Base-by-base conservation (phyloP, 768 basidiomycete species). In the Sporobolomyces roseus region DNA sequence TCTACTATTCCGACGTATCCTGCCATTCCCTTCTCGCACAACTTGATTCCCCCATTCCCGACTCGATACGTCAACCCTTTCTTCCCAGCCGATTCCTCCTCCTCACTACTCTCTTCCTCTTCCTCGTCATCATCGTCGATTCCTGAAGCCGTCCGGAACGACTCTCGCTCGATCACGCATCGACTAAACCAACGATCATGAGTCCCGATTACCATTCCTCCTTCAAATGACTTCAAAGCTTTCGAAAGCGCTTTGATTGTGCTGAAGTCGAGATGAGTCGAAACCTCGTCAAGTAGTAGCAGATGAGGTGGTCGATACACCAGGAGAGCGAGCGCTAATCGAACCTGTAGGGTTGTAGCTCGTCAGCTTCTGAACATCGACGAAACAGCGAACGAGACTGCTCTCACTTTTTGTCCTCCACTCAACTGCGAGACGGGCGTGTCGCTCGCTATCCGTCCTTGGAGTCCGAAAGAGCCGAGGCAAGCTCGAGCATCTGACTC, bases 181-280 rank as follows among this genome's bases (percentile, higher is more conserved):
- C 71, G 69, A 54, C 72, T 70, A 68, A 78, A 77, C 75, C 74
- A 78, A 45, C 84, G 79, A 72, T 88, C 87, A 74, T 88, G 87
- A 51, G 85, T 86, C 55, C 88, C 83, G n/a, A 87, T 79, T 14
- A 87, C 78, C 35, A 88, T 74, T 1, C 83, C 85, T 1, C 87
- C 87, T 32, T 77, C 78, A 71, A 82, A 88, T 19, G 75, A 77
- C 54, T 80, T 80, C 48, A 88, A 78, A 12, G 84, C 82, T 27
- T 79, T 78, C 0, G 84, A 83, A 2, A 88, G 78, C 0, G 84
- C 84, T 65, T 81, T 77, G 36, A 87, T 84, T 4, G 85, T 87
- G 30, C 83, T 81, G 48, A 82, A 80, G 76, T 88, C 87, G 49
- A 88, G 77, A 78, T 88, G 87, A n/a, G 87, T 82, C 17, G 87